Conservation (phyloP, 331 rosid species). For the Malus hybrid region DNA sequence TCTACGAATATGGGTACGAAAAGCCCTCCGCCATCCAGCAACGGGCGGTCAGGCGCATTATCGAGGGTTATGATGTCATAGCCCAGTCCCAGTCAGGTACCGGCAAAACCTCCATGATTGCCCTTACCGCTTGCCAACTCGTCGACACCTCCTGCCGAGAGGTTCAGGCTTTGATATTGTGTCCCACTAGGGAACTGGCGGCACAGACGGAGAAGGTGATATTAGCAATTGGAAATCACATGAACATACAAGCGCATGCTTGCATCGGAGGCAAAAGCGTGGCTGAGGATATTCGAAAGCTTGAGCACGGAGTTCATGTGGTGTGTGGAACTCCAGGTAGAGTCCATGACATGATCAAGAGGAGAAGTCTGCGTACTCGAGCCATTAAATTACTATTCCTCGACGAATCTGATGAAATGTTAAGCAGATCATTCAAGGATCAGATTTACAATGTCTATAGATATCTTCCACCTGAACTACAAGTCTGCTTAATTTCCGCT, state of each 20-base stretch:
- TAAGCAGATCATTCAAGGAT: conserved; percentile 98
- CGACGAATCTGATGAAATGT: conserved; percentile 96
- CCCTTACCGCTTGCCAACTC: conserved; percentile 81
- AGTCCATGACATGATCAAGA: conserved; percentile 94
- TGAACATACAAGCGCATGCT: conserved; percentile 82
- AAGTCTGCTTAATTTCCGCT: conserved; percentile 94
- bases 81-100: conserved; percentile 99
- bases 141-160: conserved; percentile 73
- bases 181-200: conserved; percentile 94
- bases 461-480: conserved; percentile 97
- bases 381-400: conserved; percentile 76
- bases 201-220: conserved; percentile 89
- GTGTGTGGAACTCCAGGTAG: conserved; percentile 99
- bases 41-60: conserved; percentile 83
- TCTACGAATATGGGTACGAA: conserved; percentile 80
- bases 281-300: conserved; percentile 84
- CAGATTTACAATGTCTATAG: conserved; percentile 93
- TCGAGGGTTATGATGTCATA: conserved; percentile 84
- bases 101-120: conserved; percentile 95
- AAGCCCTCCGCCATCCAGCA: conserved; percentile 97
- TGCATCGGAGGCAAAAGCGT: conserved; percentile 93
- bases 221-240: conserved; percentile 77
- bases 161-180: conserved; percentile 82
- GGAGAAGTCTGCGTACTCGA: conserved; percentile 89
- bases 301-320: conserved; percentile 92